A percentile compares a stretch with the other conserved stretches of the same genome.
Evolutionary conservation across 2,329 filamentous ascomycete species (phyloP).

Genomic region (Arthrobotrys iridis): DNA sequence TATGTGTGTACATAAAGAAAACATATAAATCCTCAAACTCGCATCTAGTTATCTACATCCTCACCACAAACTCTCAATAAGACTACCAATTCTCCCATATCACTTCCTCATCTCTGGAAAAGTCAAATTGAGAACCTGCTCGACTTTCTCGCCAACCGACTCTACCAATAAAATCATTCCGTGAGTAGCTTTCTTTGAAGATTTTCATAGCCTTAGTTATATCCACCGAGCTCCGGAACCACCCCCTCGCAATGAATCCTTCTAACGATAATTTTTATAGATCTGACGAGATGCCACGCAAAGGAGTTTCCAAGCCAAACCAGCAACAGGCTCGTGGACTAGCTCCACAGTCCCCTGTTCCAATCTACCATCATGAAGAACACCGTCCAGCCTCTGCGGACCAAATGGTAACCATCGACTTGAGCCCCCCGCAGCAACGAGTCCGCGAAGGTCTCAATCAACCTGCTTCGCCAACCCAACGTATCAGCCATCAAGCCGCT

Average conservation of each 20-base stretch:
- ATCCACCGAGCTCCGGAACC: not conserved
- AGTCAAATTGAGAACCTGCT: not conserved
- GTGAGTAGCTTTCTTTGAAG: not conserved
- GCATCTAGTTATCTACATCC: not conserved
- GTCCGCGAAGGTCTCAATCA: not conserved
- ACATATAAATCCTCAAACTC: not conserved
- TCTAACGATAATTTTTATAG: not conserved
- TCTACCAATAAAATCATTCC: not conserved
- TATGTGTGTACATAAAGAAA: not conserved
- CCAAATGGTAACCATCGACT: slow-evolving; percentile 11
- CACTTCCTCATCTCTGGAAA: not conserved
- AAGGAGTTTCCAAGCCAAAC: not conserved
- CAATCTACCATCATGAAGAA: not conserved
- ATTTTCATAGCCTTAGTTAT: not conserved
- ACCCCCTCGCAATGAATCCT: not conserved
- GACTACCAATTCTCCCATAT: not conserved
- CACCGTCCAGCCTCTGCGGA: not conserved
- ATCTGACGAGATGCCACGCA: not conserved
- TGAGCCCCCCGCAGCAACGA: slow-evolving; percentile 4
- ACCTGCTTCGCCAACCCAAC: not conserved
- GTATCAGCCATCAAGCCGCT: not conserved
- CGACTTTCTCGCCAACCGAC: not conserved
- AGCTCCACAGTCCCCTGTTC: not conserved
- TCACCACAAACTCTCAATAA: not conserved
- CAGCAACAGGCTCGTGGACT: not conserved